These are phyloP conservation scores for Tuber indicum DNA, from an alignment of 495 filamentous ascomycete genomes.

Conservation along the genomic window DNA sequence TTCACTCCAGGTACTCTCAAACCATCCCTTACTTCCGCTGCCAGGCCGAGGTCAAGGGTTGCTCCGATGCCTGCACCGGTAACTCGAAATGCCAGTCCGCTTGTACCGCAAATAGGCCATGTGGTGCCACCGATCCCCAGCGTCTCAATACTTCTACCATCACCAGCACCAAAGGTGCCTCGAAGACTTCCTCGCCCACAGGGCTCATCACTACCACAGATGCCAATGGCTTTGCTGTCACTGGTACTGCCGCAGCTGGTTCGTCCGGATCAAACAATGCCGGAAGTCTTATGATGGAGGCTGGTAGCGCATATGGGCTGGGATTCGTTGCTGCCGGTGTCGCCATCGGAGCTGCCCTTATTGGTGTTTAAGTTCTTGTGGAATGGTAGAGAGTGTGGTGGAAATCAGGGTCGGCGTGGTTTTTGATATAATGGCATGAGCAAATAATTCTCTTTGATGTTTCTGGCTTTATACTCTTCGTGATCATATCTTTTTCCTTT, in stretches of 20 bases:
- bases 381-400: conserved; percentile 8
- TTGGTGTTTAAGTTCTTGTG: conserved; percentile 28
- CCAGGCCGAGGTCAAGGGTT: conserved; percentile 54
- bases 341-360: conserved; percentile 26
- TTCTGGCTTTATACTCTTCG: conserved; percentile 8
- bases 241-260: conserved; percentile 39
- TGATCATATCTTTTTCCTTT: conserved; percentile 25
- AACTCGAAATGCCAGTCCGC: conserved; percentile 50
- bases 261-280: conserved; percentile 5
- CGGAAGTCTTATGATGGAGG: conserved; percentile 20
- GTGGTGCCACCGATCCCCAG: conserved; percentile 59
- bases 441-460: conserved; percentile 16
- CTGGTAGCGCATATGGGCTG: conserved; percentile 33
- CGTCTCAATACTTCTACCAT: conserved; percentile 51
- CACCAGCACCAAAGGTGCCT: conserved; percentile 43
- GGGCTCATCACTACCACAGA: conserved; percentile 32
- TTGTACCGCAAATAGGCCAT: conserved; percentile 56
- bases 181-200: conserved; percentile 35
- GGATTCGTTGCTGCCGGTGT: conserved; percentile 35
- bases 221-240: conserved; percentile 40
- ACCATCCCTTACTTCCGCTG: conserved; percentile 68
- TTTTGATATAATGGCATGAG: conserved; percentile 15
- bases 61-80: conserved; percentile 50
- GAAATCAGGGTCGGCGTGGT: conserved; percentile 13
- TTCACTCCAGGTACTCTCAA: conserved; percentile 53